Evolutionary conservation across 2,329 filamentous ascomycete genomes (phyloP).

Genomic region (Microcera coccophila): DNA sequence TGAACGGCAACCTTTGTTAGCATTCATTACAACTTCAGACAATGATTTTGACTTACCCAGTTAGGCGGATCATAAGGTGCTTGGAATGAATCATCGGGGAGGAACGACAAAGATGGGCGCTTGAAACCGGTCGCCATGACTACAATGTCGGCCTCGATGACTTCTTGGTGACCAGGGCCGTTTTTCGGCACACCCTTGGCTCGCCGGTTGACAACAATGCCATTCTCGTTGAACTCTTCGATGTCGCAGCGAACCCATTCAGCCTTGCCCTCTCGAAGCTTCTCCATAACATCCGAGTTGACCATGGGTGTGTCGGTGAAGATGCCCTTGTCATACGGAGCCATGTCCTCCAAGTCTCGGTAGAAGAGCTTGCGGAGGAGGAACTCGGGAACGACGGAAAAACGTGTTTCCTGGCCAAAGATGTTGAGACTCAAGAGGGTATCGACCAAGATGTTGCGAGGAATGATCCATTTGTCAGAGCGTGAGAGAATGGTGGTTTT

Average conservation of each 20-base stretch:
- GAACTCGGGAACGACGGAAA: constrained; percentile 75
- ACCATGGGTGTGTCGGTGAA: constrained; percentile 86
- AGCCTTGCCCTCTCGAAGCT: constrained; percentile 66
- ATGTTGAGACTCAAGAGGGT: constrained; percentile 72
- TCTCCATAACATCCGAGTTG: constrained; percentile 74
- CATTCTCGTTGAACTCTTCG: constrained; percentile 57
- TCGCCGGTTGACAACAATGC: constrained; percentile 68
- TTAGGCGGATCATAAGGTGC: constrained; percentile 74
- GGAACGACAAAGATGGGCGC: constrained; percentile 67
- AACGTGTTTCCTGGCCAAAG: constrained; percentile 68
- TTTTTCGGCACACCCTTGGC: constrained; percentile 68
- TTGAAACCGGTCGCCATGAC: constrained; percentile 83
- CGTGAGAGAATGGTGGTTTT: constrained; percentile 71
- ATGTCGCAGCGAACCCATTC: constrained; percentile 83
- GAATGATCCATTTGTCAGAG: constrained; percentile 85
- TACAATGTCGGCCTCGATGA: constrained; percentile 69
- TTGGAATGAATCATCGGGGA: constrained; percentile 68
- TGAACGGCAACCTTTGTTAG: too few species aligned
- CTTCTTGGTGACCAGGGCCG: constrained; percentile 65
- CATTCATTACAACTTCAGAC: too few species aligned
- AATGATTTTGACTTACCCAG: constrained; percentile 47
- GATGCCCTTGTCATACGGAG: constrained; percentile 66
- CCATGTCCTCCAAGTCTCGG: constrained; percentile 70
- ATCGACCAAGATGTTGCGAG: constrained; percentile 72
- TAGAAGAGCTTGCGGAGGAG: constrained; percentile 78